These are phyloP conservation scores for Yarrowia sp. DNA, from an alignment of 805 yeast species.

Conservation along the genomic window DNA sequence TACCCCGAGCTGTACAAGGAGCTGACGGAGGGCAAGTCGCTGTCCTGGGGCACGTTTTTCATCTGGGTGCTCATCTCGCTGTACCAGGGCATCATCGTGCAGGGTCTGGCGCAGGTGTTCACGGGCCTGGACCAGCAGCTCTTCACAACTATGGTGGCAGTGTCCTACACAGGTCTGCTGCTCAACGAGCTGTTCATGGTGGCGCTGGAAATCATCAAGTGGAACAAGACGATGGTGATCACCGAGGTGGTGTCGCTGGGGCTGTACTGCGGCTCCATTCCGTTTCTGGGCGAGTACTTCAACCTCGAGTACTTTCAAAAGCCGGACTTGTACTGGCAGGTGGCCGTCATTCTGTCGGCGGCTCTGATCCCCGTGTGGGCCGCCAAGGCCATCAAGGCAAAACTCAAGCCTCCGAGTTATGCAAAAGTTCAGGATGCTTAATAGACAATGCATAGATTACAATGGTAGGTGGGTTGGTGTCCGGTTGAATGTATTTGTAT, in stretches of 20 bases:
- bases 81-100: slow-evolving; percentile 88
- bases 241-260: slow-evolving; percentile 69
- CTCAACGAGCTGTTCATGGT: slow-evolving; percentile 92
- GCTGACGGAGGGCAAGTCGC: slow-evolving; percentile 79
- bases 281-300: slow-evolving; percentile 84
- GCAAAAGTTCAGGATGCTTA: slow-evolving; percentile 89
- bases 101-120: slow-evolving; percentile 74
- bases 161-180: slow-evolving; percentile 75
- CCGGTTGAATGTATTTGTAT: too few species aligned
- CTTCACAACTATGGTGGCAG: slow-evolving; percentile 76
- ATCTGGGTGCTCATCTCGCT: slow-evolving; percentile 86
- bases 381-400: slow-evolving; percentile 69
- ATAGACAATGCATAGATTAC: slow-evolving; percentile 5
- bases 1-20: slow-evolving; percentile 96
- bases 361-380: slow-evolving; percentile 90
- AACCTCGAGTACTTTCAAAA: slow-evolving; percentile 62
- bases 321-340: slow-evolving; percentile 64
- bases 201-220: slow-evolving; percentile 84
- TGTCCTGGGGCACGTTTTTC: slow-evolving; percentile 83
- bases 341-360: slow-evolving; percentile 57
- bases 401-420: slow-evolving; percentile 87
- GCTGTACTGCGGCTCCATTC: slow-evolving; percentile 70
- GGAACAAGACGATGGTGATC: slow-evolving; percentile 76
- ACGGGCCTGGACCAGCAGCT: slow-evolving; percentile 55
- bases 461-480: too few species aligned